Percentiles rank a stretch among this genome's conserved stretches.
phyloP scores from a whole-genome alignment of 345 rosid species.

The Hibiscus syriacus region DNA sequence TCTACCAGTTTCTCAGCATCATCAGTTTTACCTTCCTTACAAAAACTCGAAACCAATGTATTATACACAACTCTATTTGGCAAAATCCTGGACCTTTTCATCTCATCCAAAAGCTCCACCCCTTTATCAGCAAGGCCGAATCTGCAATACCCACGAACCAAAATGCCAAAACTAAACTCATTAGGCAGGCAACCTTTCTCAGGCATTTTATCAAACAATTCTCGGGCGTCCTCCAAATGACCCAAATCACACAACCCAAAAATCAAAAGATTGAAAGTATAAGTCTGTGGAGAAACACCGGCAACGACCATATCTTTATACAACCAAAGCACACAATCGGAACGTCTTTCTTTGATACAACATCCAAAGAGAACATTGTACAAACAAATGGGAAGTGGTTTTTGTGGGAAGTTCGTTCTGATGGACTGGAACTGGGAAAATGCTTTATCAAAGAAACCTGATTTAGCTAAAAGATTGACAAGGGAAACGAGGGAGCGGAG shows the following conservation, averaged over 20 bases:
- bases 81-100: slow-evolving; percentile 39
- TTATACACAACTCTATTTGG: slow-evolving; percentile 75
- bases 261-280: slow-evolving; percentile 74
- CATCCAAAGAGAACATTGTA: slow-evolving; percentile 55
- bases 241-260: slow-evolving; percentile 57
- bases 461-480: slow-evolving; percentile 39
- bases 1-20: slow-evolving; percentile 80
- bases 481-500: slow-evolving; percentile 37
- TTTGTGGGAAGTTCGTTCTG: slow-evolving; percentile 42
- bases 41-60: slow-evolving; percentile 65
- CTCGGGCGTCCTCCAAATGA: slow-evolving; percentile 55
- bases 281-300: slow-evolving; percentile 63
- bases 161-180: slow-evolving; percentile 72
- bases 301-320: slow-evolving; percentile 63
- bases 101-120: slow-evolving; percentile 48
- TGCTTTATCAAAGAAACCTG: slow-evolving; percentile 41
- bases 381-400: slow-evolving; percentile 36
- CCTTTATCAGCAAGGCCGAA: slow-evolving; percentile 50
- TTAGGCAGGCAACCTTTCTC: slow-evolving; percentile 73
- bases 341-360: slow-evolving; percentile 36
- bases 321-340: slow-evolving; percentile 59
- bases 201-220: slow-evolving; percentile 80
- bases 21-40: slow-evolving; percentile 66
- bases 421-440: slow-evolving; percentile 51
- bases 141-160: slow-evolving; percentile 83